Conservation (phyloP, 2,329 filamentous ascomycete genomes). For the Fusarium sacchari region DNA sequence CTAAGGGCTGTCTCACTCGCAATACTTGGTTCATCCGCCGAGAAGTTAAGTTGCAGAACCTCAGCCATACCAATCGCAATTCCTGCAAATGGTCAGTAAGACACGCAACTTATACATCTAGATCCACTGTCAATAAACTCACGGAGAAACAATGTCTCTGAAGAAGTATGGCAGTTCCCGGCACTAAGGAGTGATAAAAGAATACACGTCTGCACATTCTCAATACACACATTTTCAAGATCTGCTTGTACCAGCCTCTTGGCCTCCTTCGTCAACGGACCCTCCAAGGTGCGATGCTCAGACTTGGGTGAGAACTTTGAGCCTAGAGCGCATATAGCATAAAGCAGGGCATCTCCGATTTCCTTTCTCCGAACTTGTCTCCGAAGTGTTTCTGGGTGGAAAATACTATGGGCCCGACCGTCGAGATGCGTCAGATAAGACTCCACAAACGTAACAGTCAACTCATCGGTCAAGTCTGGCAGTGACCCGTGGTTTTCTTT, state of each 20-base stretch:
- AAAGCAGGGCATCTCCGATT: background rate
- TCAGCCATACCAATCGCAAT: constrained; percentile 7
- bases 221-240: constrained; percentile 10
- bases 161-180: background rate
- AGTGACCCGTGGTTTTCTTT: rapidly evolving
- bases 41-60: background rate
- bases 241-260: background rate
- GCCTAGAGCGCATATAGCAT: background rate
- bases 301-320: background rate
- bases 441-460: background rate
- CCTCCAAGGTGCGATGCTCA: background rate
- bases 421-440: background rate
- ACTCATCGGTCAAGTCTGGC: background rate
- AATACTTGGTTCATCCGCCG: background rate
- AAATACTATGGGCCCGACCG: background rate
- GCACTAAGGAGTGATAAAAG: background rate
- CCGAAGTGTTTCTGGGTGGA: background rate
- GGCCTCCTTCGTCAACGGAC: background rate
- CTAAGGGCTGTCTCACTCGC: background rate
- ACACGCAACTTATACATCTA: background rate
- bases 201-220: constrained; percentile 4
- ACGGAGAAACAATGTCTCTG: background rate
- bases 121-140: background rate
- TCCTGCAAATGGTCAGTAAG: background rate
- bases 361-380: background rate